Evolutionary conservation across 2,329 filamentous ascomycete species (phyloP).

Genomic region (Fusarium caatingaense): DNA sequence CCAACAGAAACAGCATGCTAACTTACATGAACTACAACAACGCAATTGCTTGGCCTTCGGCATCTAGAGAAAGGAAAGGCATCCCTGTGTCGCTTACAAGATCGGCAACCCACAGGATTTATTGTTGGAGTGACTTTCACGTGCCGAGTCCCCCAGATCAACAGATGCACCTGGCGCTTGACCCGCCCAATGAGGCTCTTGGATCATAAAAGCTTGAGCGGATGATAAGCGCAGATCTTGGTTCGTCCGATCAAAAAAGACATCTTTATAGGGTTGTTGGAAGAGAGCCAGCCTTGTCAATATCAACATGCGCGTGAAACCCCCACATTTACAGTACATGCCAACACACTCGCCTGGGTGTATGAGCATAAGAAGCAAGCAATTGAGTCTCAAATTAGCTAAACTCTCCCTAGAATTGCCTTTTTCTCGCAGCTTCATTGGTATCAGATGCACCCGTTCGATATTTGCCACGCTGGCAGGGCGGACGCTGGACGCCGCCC

Average conservation of each 20-base stretch:
- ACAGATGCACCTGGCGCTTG: constrained; percentile 39
- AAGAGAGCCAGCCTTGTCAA: constrained; percentile 23
- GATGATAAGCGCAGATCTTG: constrained; percentile 38
- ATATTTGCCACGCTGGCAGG: constrained; percentile 48
- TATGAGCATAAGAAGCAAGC: constrained; percentile 5
- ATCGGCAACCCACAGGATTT: constrained; percentile 35
- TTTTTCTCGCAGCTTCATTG: constrained; percentile 21
- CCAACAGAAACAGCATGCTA: constrained; percentile 7
- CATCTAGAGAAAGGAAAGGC: constrained; percentile 14
- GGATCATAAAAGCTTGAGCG: constrained; percentile 26
- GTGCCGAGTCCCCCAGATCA: constrained; percentile 24
- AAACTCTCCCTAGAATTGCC: constrained; percentile 9
- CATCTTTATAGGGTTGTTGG: constrained; percentile 1
- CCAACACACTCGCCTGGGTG: constrained; percentile 11
- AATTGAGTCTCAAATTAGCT: constrained; percentile 6
- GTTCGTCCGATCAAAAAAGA: constrained; percentile 23
- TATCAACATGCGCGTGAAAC: constrained; percentile 5
- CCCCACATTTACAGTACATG: constrained; percentile 11
- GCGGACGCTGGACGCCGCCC: constrained; percentile 40
- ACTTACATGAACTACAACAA: constrained; percentile 3
- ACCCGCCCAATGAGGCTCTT: constrained; percentile 29
- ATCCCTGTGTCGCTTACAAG: constrained; percentile 21
- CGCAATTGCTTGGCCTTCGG: constrained; percentile 9
- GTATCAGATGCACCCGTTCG: constrained; percentile 39
- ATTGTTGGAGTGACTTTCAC: constrained; percentile 13